A percentile compares a stretch with the other conserved stretches of the same genome.
Conservation (phyloP, 2,329 filamentous ascomycete genomes). For the Verticillium tricorpus region DNA sequence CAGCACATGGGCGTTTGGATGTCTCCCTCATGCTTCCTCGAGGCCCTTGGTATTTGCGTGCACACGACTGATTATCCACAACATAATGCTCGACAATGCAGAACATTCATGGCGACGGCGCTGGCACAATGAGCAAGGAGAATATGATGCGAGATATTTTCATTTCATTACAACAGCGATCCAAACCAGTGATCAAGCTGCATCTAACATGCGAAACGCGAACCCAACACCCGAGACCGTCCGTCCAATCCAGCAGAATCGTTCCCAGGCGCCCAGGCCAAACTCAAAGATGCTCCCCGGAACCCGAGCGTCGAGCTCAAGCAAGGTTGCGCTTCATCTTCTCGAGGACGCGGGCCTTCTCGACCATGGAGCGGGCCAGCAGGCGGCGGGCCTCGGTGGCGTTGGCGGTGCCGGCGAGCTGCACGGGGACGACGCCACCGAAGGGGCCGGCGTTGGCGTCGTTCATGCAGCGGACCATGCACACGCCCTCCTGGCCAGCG, state of each 20-base stretch:
- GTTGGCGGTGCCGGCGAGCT: constrained; percentile 9
- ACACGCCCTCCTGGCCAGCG: constrained; percentile 50
- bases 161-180: background rate
- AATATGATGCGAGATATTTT: background rate
- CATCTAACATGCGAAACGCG: background rate
- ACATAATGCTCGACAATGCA: too few relatives aligned
- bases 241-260: background rate
- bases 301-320: background rate
- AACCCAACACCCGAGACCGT: background rate
- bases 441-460: constrained; percentile 52
- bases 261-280: background rate
- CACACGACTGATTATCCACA: too few relatives aligned
- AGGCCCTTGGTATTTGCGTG: too few relatives aligned
- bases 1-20: too few relatives aligned
- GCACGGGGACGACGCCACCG: constrained; percentile 34
- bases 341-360: background rate
- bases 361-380: constrained; percentile 7
- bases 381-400: constrained; percentile 11
- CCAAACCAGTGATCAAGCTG: background rate
- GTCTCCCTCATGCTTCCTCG: too few relatives aligned
- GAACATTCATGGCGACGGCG: too few relatives aligned
- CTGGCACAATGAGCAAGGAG: background rate
- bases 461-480: constrained; percentile 56
- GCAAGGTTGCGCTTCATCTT: background rate
- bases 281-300: too few relatives aligned